A percentile compares a stretch with the other conserved stretches of the same genome.
phyloP scores from a whole-genome alignment of 441 rosid genomes.

The Corymbia calophylla region DNA sequence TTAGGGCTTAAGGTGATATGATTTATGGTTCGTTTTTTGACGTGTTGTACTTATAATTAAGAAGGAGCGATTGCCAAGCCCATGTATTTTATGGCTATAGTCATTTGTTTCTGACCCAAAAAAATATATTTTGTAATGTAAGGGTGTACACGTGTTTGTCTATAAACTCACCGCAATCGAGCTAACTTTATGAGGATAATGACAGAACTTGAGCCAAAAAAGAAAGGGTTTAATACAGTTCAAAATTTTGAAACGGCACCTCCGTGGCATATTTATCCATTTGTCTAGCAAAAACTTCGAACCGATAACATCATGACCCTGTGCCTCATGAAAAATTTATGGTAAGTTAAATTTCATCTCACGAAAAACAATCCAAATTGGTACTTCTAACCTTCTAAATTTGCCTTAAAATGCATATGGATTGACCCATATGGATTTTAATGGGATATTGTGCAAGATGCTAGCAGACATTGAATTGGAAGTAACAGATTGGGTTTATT shows the following conservation, averaged over 20 bases:
- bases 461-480: accelerated
- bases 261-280: background rate
- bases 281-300: background rate
- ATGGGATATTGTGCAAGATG: accelerated
- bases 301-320: accelerated
- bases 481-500: accelerated
- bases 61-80: background rate
- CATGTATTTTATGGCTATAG: background rate
- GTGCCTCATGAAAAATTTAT: background rate
- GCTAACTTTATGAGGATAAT: background rate
- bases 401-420: accelerated
- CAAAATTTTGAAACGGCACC: background rate
- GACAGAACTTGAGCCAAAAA: background rate
- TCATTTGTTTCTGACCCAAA: background rate
- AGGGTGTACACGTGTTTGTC: background rate
- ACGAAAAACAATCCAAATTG: background rate
- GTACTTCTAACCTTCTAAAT: background rate
- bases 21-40: background rate
- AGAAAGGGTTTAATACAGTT: background rate
- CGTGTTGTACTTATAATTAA: background rate
- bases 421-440: background rate
- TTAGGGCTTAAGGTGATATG: background rate
- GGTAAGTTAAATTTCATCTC: background rate
- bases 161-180: background rate
- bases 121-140: background rate